phyloP scores from a whole-genome alignment of 345 rosid species.

The Mangifera indica region DNA sequence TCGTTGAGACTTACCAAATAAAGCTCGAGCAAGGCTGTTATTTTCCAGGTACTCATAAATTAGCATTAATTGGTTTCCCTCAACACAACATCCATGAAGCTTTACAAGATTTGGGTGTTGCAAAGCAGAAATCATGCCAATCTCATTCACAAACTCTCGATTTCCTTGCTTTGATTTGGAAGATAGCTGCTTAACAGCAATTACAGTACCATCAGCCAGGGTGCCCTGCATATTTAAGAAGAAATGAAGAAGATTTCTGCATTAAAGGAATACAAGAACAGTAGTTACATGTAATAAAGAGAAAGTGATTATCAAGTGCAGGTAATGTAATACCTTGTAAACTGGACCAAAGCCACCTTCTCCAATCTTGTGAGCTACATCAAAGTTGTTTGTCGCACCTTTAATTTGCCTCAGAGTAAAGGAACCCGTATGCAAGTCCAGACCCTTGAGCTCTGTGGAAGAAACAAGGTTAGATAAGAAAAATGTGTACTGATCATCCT shows the following conservation, averaged over 20 bases:
- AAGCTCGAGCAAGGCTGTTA: conserved; percentile 63
- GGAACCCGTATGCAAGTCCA: conserved; percentile 28
- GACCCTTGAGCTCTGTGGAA: conserved; percentile 22
- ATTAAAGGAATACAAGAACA: too few species aligned
- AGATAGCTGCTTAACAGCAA: conserved; percentile 68
- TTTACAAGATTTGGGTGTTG: conserved; percentile 67
- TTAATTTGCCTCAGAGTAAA: conserved; percentile 25
- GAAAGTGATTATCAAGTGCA: not conserved
- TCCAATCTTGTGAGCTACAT: conserved; percentile 31
- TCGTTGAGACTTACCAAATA: conserved; percentile 45
- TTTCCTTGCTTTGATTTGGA: conserved; percentile 71
- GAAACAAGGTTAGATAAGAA: not conserved
- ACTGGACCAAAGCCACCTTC: conserved; percentile 43
- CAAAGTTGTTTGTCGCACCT: conserved; percentile 36
- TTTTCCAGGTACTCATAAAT: conserved; percentile 75
- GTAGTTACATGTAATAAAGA: not conserved
- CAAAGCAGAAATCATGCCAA: conserved; percentile 57
- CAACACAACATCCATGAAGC: conserved; percentile 68
- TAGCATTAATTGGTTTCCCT: conserved; percentile 54
- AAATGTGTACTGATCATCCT: too few species aligned
- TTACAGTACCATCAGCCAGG: conserved; percentile 48
- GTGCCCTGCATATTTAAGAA: conserved; percentile 39
- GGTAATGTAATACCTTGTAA: conserved; percentile 26
- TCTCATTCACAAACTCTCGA: conserved; percentile 61
- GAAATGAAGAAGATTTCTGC: not conserved